phyloP scores from a whole-genome alignment of 2,329 filamentous ascomycete genomes.

The Paraconiothyrium brasiliense region DNA sequence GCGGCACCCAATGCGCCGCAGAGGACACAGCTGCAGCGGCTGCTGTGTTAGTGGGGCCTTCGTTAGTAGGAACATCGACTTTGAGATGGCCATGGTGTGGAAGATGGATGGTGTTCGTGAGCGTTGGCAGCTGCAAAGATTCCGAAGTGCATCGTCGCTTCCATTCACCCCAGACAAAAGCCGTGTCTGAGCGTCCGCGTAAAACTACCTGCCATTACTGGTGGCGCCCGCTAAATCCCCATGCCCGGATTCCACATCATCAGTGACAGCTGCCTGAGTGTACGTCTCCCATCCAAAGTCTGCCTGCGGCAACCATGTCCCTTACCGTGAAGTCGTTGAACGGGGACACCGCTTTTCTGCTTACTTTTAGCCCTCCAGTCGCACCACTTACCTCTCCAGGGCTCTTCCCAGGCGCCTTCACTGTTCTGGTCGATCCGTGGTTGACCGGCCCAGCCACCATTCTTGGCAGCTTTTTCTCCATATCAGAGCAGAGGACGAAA shows the following conservation, averaged over 20 bases:
- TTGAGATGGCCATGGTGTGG: neutral
- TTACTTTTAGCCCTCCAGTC: slow-evolving; percentile 68
- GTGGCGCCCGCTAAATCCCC: slow-evolving; percentile 13
- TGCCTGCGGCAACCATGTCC: slow-evolving; percentile 60
- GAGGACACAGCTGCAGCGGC: neutral
- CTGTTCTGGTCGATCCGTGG: slow-evolving; percentile 78
- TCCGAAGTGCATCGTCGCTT: slow-evolving; percentile 24
- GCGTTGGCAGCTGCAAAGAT: neutral
- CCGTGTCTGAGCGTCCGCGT: slow-evolving; percentile 19
- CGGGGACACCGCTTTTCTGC: slow-evolving; percentile 70
- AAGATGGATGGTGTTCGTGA: neutral
- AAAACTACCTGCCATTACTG: slow-evolving; percentile 21
- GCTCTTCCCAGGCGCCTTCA: slow-evolving; percentile 63
- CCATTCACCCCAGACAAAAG: slow-evolving; percentile 14
- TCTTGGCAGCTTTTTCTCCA: slow-evolving; percentile 69
- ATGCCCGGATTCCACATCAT: slow-evolving; percentile 3
- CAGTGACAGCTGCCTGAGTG: neutral
- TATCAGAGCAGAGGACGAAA: slow-evolving; percentile 63
- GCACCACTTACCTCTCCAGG: slow-evolving; percentile 50
- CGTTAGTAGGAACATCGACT: neutral
- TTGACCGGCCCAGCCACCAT: slow-evolving; percentile 69
- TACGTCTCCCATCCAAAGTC: slow-evolving; percentile 7
- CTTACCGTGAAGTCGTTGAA: slow-evolving; percentile 72
- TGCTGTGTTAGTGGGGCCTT: neutral
- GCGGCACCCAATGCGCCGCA: neutral